Conservation (phyloP, 2,329 filamentous ascomycete genomes). For the Cladorrhinum sp. region DNA sequence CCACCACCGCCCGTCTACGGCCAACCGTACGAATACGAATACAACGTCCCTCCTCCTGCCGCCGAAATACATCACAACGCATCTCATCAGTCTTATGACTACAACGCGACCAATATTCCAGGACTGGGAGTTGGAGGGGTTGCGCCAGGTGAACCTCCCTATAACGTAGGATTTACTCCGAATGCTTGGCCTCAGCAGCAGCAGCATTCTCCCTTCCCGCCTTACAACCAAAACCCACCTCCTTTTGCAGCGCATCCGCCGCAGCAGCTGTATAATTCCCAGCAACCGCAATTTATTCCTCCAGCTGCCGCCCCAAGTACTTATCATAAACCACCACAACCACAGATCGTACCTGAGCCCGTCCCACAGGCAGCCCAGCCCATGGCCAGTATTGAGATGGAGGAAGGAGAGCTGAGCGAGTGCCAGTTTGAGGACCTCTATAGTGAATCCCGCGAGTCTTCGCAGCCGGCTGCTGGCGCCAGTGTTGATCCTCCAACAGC, state of each 20-base stretch:
- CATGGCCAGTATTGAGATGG: constrained; percentile 34
- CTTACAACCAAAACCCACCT: background rate
- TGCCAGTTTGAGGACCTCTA: constrained; percentile 59
- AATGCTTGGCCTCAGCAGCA: constrained; percentile 18
- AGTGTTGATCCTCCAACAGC: background rate
- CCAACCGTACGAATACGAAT: constrained; percentile 15
- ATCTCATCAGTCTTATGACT: constrained; percentile 37
- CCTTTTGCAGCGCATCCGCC: constrained; percentile 1
- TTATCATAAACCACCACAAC: background rate
- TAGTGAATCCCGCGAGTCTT: constrained; percentile 43
- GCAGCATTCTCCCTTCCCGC: background rate
- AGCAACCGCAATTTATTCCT: background rate
- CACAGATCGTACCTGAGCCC: constrained; percentile 3
- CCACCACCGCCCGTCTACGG: constrained; percentile 17
- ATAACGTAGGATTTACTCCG: background rate
- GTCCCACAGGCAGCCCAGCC: background rate
- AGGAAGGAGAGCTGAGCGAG: constrained; percentile 78
- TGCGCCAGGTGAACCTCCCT: constrained; percentile 7
- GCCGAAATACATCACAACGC: constrained; percentile 17
- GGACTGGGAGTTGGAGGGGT: constrained; percentile 36
- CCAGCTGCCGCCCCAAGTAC: background rate
- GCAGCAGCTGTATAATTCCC: background rate
- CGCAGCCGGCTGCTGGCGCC: background rate
- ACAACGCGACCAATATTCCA: constrained; percentile 39
- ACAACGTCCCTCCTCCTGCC: constrained; percentile 7